These are phyloP conservation scores for Penicillium coffeae DNA, from an alignment of 495 filamentous ascomycete genomes.

Conservation along the genomic window DNA sequence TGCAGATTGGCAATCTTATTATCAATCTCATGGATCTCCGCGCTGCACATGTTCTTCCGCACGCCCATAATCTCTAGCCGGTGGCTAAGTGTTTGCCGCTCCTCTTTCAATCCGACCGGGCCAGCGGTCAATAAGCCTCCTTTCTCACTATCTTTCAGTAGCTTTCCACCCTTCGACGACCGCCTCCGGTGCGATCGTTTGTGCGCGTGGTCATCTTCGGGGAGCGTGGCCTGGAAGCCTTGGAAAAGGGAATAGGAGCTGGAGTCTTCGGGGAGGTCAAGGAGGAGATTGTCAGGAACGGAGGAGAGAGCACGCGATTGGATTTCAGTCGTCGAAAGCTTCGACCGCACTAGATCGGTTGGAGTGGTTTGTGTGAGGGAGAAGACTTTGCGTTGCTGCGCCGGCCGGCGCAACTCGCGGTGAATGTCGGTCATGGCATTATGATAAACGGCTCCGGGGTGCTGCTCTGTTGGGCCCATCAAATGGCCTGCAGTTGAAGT, in stretches of 20 bases:
- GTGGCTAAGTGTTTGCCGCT: constrained; percentile 71
- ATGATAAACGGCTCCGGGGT: constrained; percentile 59
- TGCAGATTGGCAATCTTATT: constrained; percentile 93
- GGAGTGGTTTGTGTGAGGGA: constrained; percentile 83
- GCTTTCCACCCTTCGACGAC: constrained; percentile 65
- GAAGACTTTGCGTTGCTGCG: constrained; percentile 83
- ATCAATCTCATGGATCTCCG: constrained; percentile 95
- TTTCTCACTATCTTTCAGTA: constrained; percentile 60
- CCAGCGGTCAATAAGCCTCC: constrained; percentile 56
- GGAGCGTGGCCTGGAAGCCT: constrained; percentile 88
- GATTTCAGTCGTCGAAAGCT: constrained; percentile 86
- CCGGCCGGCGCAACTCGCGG: constrained; percentile 76
- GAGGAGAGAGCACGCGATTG: constrained; percentile 88
- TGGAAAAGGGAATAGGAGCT: constrained; percentile 92
- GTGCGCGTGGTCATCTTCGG: constrained; percentile 62
- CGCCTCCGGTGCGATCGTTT: constrained; percentile 64
- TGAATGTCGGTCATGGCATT: constrained; percentile 86
- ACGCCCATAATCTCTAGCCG: constrained; percentile 87
- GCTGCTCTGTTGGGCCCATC: constrained; percentile 66
- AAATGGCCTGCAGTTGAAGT: constrained; percentile 89
- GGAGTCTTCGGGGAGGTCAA: constrained; percentile 77
- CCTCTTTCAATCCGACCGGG: constrained; percentile 67
- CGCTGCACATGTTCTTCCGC: constrained; percentile 95
- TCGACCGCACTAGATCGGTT: constrained; percentile 87
- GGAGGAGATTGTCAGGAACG: constrained; percentile 84